These are phyloP conservation scores for Malassezia globosa DNA, from an alignment of 1,284 basidiomycete species.

Conservation along the genomic window DNA sequence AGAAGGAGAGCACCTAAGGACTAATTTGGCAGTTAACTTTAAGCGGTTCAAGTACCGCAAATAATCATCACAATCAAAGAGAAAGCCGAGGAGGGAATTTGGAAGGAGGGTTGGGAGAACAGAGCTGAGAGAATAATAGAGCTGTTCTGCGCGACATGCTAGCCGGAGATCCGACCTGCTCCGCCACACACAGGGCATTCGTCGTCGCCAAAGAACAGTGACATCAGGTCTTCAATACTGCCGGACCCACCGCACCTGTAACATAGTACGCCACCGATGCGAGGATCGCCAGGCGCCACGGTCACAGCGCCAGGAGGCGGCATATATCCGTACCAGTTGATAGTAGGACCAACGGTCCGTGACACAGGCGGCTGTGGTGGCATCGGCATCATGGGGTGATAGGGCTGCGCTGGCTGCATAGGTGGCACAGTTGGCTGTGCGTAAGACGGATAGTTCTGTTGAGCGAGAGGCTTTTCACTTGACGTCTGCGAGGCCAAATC, in stretches of 20 bases:
- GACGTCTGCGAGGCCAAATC: neutral
- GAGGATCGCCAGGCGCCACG: constrained; percentile 23
- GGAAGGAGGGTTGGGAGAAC: too few relatives aligned
- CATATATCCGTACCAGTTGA: constrained; percentile 4
- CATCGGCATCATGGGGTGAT: neutral
- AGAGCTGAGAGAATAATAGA: too few relatives aligned
- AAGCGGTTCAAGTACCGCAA: constrained; percentile 42
- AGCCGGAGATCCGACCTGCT: constrained; percentile 8
- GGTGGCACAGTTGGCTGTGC: neutral
- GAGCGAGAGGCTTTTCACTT: neutral
- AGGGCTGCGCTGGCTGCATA: neutral
- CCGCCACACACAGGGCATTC: constrained; percentile 17
- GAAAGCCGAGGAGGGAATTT: too few relatives aligned
- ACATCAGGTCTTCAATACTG: neutral
- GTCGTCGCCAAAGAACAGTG: constrained; percentile 4
- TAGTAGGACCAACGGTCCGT: neutral
- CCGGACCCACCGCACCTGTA: constrained; percentile 20
- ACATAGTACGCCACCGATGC: constrained; percentile 24
- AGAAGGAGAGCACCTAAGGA: too few relatives aligned
- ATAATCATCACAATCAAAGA: constrained; percentile 10
- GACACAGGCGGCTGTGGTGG: neutral
- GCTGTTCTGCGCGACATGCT: too few relatives aligned
- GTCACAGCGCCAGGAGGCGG: constrained; percentile 18
- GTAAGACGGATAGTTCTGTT: constrained; percentile 7
- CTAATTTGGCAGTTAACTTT: constrained; percentile 32